Evolutionary conservation across 2,329 filamentous ascomycete species (phyloP), one percentile per base, ranked within the genome.

Genomic region (Neurospora crassa): DNA sequence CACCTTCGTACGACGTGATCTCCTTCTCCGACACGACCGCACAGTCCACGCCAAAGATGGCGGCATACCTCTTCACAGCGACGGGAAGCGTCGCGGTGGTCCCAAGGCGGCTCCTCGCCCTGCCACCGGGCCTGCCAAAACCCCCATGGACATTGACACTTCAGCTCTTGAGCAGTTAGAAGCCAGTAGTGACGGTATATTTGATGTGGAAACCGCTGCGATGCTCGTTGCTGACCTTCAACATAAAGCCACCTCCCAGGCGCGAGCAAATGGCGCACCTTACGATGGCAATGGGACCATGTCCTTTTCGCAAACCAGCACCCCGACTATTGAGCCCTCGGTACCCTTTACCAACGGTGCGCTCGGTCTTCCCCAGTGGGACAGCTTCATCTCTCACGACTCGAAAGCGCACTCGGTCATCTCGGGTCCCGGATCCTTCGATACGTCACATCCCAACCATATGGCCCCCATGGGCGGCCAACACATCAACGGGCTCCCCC

Each of bases 141-240:
- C 91, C 69, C 87, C 91, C 47, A 90, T 96, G 79, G 88, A 91
- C 74, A 89, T 97, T 76, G 96, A 98, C 79, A 90, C 93, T 68
- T 90, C 93, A 67, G 91, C 93, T 71, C 84, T 97, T 77, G 94
- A 97, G 83, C 94, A 97, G 82, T 94, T 98, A 79, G 94, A 97
- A 82, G 92, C 91, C 78, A 92, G 90, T 83, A 92, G 90, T 80
- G 95, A 97, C 81, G 91, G 91, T 80, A 91, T 95, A 83, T 94
- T 97, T 79, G 96, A 97, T 81, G 92, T 97, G 79, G 95, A 99
- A 86, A 94, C 95, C 77, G 96, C 96, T 76, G 96, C 96, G 76
- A 97, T 98, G 93, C 89, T 99, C 81, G 96, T 99, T 85, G 96
- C 95, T 80, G 94, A 98, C 83, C 91, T 98, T 80, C 95, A 97